These are phyloP conservation scores for Aspergillus caelatus DNA, from an alignment of 2,329 filamentous ascomycete species.

Conservation along the genomic window DNA sequence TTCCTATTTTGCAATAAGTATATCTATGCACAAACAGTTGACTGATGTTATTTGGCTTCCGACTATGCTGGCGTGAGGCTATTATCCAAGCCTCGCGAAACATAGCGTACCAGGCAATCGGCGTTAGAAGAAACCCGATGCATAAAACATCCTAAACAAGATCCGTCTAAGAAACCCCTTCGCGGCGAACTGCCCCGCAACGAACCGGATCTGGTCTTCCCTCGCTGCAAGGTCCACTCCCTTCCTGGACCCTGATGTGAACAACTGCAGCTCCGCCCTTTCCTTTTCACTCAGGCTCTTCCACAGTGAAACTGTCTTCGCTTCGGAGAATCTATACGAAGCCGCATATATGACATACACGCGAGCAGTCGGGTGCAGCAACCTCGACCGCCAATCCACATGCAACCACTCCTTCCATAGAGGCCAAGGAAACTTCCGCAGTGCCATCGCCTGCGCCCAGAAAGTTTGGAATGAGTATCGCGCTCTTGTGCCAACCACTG, in stretches of 20 bases:
- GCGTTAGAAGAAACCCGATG: neutral
- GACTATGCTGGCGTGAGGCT: neutral
- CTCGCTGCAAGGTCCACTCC: neutral
- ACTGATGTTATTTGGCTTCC: neutral
- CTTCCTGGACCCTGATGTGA: neutral
- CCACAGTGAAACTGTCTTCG: neutral
- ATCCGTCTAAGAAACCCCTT: neutral
- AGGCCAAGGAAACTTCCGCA: slow-evolving; percentile 9
- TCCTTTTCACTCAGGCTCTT: neutral
- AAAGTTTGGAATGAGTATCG: neutral
- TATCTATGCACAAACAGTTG: neutral
- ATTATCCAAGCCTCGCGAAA: neutral
- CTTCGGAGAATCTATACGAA: slow-evolving; percentile 9
- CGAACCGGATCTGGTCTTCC: neutral
- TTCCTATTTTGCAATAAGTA: neutral
- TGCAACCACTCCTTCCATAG: neutral
- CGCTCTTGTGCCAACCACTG: slow-evolving; percentile 4
- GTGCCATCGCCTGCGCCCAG: neutral
- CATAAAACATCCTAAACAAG: neutral
- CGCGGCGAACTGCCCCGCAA: neutral
- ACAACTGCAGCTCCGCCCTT: neutral
- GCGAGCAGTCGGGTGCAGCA: slow-evolving; percentile 3
- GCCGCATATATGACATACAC: slow-evolving; percentile 7
- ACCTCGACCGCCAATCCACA: slow-evolving; percentile 5
- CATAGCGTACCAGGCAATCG: neutral